Conservation (phyloP, 106 monocot species). For the Acorus calamus region DNA sequence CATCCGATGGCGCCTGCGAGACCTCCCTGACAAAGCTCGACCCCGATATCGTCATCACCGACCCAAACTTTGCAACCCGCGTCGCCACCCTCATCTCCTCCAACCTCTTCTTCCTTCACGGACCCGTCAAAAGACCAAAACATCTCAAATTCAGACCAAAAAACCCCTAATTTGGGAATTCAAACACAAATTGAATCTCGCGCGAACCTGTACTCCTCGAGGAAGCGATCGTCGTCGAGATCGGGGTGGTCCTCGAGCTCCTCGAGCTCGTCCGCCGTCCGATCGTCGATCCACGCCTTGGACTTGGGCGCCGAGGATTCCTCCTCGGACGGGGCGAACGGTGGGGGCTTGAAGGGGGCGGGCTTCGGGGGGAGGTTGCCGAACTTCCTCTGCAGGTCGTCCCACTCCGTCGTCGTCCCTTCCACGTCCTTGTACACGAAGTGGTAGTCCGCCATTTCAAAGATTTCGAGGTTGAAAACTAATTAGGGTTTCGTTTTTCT, state of each 20-base stretch:
- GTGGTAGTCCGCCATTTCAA: constrained; percentile 55
- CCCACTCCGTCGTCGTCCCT: constrained; percentile 85
- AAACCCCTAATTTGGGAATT: not conserved
- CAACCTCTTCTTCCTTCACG: constrained; percentile 74
- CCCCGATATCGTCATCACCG: constrained; percentile 40
- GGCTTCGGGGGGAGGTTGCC: constrained; percentile 93
- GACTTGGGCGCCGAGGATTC: constrained; percentile 45
- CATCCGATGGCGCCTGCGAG: constrained; percentile 48
- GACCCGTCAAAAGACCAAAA: not conserved
- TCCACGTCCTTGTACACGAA: constrained; percentile 97
- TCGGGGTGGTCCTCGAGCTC: constrained; percentile 74
- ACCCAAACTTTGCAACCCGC: constrained; percentile 39
- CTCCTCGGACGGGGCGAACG: constrained; percentile 58
- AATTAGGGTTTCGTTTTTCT: too few relatives aligned
- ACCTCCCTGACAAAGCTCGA: constrained; percentile 69
- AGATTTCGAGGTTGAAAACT: too few relatives aligned
- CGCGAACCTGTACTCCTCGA: constrained; percentile 72
- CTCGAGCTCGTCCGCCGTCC: constrained; percentile 71
- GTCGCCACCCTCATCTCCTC: constrained; percentile 59
- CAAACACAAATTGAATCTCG: not conserved
- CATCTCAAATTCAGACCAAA: not conserved
- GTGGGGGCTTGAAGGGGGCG: constrained; percentile 64
- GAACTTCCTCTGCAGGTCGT: constrained; percentile 83
- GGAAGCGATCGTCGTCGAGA: constrained; percentile 83
- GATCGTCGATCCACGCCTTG: constrained; percentile 63